These are phyloP conservation scores for Hypericum androsaemum DNA, from an alignment of 345 rosid genomes.

Conservation along the genomic window DNA sequence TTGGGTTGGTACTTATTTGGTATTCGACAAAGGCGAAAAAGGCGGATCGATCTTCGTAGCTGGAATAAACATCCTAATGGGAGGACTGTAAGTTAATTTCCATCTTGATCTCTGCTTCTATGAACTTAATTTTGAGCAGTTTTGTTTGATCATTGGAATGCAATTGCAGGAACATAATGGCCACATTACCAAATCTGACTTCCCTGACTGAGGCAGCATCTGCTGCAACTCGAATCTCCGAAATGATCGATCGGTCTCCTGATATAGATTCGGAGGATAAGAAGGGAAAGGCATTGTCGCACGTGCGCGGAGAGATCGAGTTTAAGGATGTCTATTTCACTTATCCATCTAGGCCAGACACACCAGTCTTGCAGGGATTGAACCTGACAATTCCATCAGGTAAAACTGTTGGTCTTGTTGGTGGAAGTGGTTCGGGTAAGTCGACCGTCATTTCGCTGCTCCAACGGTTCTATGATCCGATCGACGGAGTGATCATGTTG, in stretches of 20 bases:
- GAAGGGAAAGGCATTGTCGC: constrained; percentile 54
- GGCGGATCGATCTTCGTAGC: constrained; percentile 51
- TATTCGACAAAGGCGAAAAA: constrained; percentile 42
- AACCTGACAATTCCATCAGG: constrained; percentile 49
- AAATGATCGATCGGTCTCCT: constrained; percentile 44
- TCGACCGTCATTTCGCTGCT: constrained; percentile 49
- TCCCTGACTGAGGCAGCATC: constrained; percentile 46
- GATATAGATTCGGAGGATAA: constrained; percentile 43
- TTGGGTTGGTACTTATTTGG: constrained; percentile 52
- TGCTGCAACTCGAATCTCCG: constrained; percentile 34
- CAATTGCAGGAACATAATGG: constrained; percentile 37
- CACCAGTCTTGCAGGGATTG: constrained; percentile 42
- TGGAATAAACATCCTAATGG: constrained; percentile 54
- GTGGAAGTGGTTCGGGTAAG: constrained; percentile 70
- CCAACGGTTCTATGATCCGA: constrained; percentile 55
- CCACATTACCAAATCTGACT: constrained; percentile 55
- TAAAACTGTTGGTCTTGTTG: constrained; percentile 51
- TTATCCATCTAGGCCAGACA: constrained; percentile 60
- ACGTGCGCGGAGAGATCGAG: constrained; percentile 52
- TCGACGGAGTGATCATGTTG: constrained; percentile 42
- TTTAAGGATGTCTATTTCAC: constrained; percentile 37
- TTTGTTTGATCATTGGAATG: constrained; percentile 1
- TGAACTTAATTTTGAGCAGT: background rate
- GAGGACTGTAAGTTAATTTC: constrained; percentile 49
- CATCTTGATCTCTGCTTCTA: background rate